Base-by-base conservation (phyloP, 2,329 filamentous ascomycete genomes). In the Aureobasidium sp. region DNA sequence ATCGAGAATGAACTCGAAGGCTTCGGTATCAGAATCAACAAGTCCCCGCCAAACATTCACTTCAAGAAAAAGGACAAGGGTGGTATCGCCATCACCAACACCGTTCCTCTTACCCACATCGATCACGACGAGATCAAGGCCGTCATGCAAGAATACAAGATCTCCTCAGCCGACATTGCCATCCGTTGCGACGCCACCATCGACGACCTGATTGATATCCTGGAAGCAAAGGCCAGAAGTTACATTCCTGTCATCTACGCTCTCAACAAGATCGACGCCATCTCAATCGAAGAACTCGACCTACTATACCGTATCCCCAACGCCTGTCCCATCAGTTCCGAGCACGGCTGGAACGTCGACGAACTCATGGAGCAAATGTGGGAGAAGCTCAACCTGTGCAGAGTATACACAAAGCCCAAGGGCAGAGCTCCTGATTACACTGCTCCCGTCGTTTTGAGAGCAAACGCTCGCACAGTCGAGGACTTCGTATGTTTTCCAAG, bases 21-120 rank as follows among this genome's bases (percentile, higher is more conserved):
- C 8, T 99, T 99, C 70, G 94, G 94, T 37, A 97, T 99, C 72
- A 85, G 94, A 62, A 93, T 97, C 80, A 99, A 99, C 81, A 99
- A 97, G 80, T 79, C 86, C 69, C 94, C 94, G 30, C 94, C 94
- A 44, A 99, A 99, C 74, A 99, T 99, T 71, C 90, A 94, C n/a
- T 96, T 97, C 81, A 95, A 88, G 78, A 99, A 99, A 82, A 99
- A 99, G 81, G 94, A 99, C 77, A 97, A 97, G 79, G 94, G 94
- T 68, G 94, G 94, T 39, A 86, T 99, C 72, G 92, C 90, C 71
- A 94, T 99, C 72, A 96, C 92, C n/a, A 94, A 86, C 76, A 99
- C 94, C 2, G 88, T 94, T 47, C 91, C 92, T 5, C 80, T 99
- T 68, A 88, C 88, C 29, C 91, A 99, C 76, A 96, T 99, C 71